phyloP scores from a whole-genome alignment of 768 basidiomycete species.

The Tylopilus felleus region DNA sequence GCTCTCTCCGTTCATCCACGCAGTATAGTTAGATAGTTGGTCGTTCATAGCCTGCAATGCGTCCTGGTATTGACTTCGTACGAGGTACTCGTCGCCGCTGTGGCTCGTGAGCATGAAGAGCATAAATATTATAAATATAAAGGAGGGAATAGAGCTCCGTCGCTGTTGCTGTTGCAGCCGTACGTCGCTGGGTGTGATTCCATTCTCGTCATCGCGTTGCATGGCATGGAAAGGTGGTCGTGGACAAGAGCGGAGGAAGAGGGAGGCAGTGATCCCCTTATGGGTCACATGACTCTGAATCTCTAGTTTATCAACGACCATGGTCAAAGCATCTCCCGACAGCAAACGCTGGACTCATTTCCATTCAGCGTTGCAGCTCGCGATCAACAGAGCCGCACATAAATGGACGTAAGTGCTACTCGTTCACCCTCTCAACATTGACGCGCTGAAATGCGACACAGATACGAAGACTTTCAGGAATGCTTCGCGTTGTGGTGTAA shows the following conservation, averaged over 20 bases:
- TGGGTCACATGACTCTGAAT: constrained; percentile 21
- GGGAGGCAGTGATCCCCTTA: background rate
- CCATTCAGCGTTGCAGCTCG: constrained; percentile 50
- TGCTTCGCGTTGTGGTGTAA: constrained; percentile 66
- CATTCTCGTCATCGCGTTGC: constrained; percentile 30
- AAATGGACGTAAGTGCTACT: constrained; percentile 48
- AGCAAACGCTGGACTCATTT: constrained; percentile 52
- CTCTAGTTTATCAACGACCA: constrained; percentile 2
- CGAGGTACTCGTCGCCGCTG: constrained; percentile 62
- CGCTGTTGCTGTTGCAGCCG: constrained; percentile 34
- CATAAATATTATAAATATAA: constrained; percentile 71
- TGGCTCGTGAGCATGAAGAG: constrained; percentile 79
- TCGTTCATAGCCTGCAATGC: constrained; percentile 53
- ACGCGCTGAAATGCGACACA: constrained; percentile 24
- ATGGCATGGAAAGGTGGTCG: constrained; percentile 18
- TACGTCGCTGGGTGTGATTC: constrained; percentile 5
- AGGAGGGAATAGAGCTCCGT: constrained; percentile 65
- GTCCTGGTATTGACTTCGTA: constrained; percentile 64
- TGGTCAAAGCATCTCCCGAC: constrained; percentile 24
- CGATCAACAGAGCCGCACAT: constrained; percentile 48
- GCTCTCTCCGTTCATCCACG: constrained; percentile 67
- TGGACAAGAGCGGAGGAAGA: background rate
- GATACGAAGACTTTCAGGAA: constrained; percentile 54
- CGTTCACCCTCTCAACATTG: too few relatives aligned
- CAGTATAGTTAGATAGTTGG: constrained; percentile 69